phyloP scores from a whole-genome alignment of 2,329 filamentous ascomycete species.

The Calcarisporium arbuscula region DNA sequence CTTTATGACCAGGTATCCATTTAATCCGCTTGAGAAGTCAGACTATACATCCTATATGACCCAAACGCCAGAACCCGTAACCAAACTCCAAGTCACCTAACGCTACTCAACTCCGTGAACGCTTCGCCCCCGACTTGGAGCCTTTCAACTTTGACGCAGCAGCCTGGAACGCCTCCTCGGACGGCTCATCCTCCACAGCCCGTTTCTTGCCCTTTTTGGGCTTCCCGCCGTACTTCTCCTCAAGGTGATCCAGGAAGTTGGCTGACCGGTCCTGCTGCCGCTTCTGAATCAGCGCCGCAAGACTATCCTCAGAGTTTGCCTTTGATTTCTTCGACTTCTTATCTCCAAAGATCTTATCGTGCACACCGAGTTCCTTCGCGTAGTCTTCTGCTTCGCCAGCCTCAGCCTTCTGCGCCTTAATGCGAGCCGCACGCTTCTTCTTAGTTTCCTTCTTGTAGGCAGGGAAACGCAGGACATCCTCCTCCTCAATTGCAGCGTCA shows the following conservation, averaged over 20 bases:
- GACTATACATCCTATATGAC: too few relatives aligned
- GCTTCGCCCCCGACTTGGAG: conserved; percentile 13
- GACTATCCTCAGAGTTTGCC: conserved; percentile 40
- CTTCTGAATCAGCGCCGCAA: conserved; percentile 70
- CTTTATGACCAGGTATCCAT: too few relatives aligned
- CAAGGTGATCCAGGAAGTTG: conserved; percentile 65
- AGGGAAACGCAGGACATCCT: conserved; percentile 59
- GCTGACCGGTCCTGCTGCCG: conserved; percentile 57
- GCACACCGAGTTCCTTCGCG: conserved; percentile 67
- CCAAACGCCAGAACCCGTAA: conserved; percentile 1
- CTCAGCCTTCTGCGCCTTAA: conserved; percentile 59
- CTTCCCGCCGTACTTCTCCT: conserved; percentile 63
- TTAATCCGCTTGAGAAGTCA: too few relatives aligned
- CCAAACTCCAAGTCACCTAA: conserved; percentile 6
- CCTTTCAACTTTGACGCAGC: conserved; percentile 42
- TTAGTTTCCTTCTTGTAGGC: conserved; percentile 71
- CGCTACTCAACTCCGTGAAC: background rate
- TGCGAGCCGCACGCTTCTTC: conserved; percentile 51
- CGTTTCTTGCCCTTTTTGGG: conserved; percentile 37
- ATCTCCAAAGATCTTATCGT: conserved; percentile 59
- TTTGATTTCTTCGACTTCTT: conserved; percentile 36
- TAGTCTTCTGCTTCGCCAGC: conserved; percentile 67
- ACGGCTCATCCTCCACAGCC: conserved; percentile 55
- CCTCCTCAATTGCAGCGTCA: conserved; percentile 66
- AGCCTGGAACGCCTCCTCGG: conserved; percentile 55